Base-by-base conservation (phyloP, 1,284 basidiomycete genomes). In the Pterulicium gracile region DNA sequence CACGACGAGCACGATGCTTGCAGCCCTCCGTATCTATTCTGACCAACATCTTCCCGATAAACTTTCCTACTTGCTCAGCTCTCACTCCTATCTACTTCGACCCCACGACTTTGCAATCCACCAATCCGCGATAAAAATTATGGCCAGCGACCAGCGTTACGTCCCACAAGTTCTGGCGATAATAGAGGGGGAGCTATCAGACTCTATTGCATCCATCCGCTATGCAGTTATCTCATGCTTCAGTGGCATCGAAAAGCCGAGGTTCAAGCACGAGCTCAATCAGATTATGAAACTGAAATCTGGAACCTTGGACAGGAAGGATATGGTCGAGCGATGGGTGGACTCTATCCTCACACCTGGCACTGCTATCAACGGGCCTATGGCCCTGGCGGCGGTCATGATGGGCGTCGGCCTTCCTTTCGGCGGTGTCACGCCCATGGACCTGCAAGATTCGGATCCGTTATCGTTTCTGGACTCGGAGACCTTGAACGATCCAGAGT, bases 381-480 rank as follows among this genome's bases (percentile, higher is more conserved):
- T 81, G 64, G 69, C 75, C 2, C 70, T 82, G 47, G 77, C 79
- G 0, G 78, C 78, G n/a, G 71, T 81, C 67, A 72, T 83, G 67
- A 78, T 81, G 63, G 80, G 79, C n/a, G n/a, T 32, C 10, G 27
- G 27, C n/a, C 27, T 32, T 32, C 27, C 27, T n/a, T 32, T 32
- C 27, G 10, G 10, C 7, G 27, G 27, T 7, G n/a, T 32, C 10
- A n/a, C 27, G n/a, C 27, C 27, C 27, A n/a, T 32, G 27, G n/a
- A 32, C n/a, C 7, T 32, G n/a, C 10, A 32, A 7, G 27, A 32
- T 10, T n/a, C 7, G 7, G 27, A 32, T 32, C 27, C 27, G 10
- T 32, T 32, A n/a, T 10, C 7, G 7, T 7, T 7, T n/a, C n/a
- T 7, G 27, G 27, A 32, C 27, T n/a, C n/a, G n/a, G 27, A 32